Base-by-base conservation (phyloP, 208 protist genomes). In the Trypanosomatidae sp. region DNA sequence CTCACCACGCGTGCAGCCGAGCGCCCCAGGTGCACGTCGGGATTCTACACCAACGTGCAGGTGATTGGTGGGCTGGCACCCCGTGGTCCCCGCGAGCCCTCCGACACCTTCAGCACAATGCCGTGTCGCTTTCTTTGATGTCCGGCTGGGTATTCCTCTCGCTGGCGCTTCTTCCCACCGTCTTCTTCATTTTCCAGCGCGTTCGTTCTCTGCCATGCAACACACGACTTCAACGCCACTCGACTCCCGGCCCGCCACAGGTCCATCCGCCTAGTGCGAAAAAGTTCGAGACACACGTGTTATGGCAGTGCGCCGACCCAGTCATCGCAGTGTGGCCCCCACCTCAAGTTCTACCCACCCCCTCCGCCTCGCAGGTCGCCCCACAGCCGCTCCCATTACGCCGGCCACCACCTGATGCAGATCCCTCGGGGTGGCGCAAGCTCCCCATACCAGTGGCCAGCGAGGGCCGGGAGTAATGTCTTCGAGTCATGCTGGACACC, bases 121-220 rank as follows among this genome's bases (percentile, higher is more conserved):
- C 68, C 74, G 7, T 53, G 59, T 13, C 74, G 68, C 12, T 70
- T 69, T 55, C 39, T 80, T 13, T 74, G 17, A n/a, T n/a, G 25
- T 25, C 15, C 22, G 39, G 60, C 39, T 19, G 30, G 2, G 36
- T 39, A 9, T 65, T 25, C 39, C 8, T 5, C 7, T 25, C 9
- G 6, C 39, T 25, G 25, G 22, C 7, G 3, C 19, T 59, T 6
- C 43, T 47, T 39, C 7, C 19, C 8, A 7, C 0, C 52, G 15
- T 52, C 6, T 58, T 25, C 2, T 3, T 5, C 2, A n/a, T 15
- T 58, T 17, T 39, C 36, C 36, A 39, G 36, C 36, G 36, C 36
- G 36, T 39, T 15, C 30, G 55, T 41, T 71, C 30, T 56, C n/a
- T 71, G 47, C 25, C 30, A 33, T 46, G 47, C 28, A 39, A 33